phyloP scores from a whole-genome alignment of 148 eudicot species.

The Camellia japonica region DNA sequence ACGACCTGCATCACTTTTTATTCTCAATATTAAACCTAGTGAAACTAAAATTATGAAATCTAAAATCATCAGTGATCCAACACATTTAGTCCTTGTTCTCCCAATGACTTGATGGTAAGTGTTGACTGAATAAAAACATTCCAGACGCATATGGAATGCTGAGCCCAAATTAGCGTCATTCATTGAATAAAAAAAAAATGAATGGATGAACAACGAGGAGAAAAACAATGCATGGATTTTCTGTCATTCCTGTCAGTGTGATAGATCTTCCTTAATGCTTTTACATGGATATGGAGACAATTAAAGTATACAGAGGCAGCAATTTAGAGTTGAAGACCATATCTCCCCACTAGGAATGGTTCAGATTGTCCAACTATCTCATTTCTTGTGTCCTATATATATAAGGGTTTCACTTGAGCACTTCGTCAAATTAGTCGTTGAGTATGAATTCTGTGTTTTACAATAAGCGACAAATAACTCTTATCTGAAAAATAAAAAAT shows the following conservation, averaged over 20 bases:
- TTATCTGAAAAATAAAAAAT: not conserved
- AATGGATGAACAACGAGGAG: not conserved
- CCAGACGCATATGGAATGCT: conserved; percentile 1
- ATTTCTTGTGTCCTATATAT: not conserved
- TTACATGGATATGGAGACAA: not conserved
- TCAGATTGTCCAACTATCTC: not conserved
- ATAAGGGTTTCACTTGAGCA: not conserved
- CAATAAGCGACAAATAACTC: not conserved
- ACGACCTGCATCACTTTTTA: conserved; percentile 50
- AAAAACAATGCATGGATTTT: not conserved
- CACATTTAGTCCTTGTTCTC: not conserved
- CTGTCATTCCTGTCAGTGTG: conserved; percentile 2
- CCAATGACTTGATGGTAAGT: not conserved
- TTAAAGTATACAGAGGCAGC: not conserved
- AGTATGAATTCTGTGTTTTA: not conserved
- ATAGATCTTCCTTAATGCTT: not conserved
- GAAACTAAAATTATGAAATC: not conserved
- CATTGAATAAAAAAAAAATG: not conserved
- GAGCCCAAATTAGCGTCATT: not conserved
- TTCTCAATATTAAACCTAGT: conserved; percentile 10
- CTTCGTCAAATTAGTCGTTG: not conserved
- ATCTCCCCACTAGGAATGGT: not conserved
- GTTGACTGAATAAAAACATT: not conserved
- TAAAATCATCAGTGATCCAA: not conserved
- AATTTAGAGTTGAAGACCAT: too few relatives aligned